Conservation (phyloP, 768 basidiomycete species). For the Lanmaoa rubissima region DNA sequence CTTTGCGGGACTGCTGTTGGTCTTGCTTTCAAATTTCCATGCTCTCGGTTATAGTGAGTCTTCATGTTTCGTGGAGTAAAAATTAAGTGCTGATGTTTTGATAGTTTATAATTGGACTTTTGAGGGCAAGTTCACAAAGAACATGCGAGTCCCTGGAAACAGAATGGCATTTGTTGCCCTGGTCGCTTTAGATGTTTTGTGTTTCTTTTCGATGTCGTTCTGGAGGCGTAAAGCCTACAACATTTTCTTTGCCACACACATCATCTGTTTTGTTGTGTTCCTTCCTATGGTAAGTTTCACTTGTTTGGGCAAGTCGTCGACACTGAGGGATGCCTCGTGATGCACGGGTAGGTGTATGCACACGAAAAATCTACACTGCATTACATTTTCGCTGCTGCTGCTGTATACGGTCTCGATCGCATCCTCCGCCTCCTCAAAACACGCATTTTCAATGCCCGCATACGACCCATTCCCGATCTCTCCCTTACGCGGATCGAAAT, state of each 20-base stretch:
- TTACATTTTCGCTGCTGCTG: constrained; percentile 40
- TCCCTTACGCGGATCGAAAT: constrained; percentile 47
- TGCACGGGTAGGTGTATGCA: constrained; percentile 22
- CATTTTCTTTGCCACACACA: constrained; percentile 43
- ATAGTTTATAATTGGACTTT: constrained; percentile 33
- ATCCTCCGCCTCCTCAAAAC: constrained; percentile 46
- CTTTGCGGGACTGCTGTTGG: constrained; percentile 44
- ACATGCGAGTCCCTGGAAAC: constrained; percentile 11
- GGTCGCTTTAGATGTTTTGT: constrained; percentile 35
- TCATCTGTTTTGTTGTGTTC: constrained; percentile 41
- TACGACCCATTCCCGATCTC: constrained; percentile 46
- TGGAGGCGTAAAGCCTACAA: constrained; percentile 43
- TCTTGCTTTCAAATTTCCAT: constrained; percentile 43
- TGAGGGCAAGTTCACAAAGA: constrained; percentile 13
- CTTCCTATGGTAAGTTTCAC: constrained; percentile 34
- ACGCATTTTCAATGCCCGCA: constrained; percentile 41
- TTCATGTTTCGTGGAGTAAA: neutral
- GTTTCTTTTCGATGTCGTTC: constrained; percentile 39
- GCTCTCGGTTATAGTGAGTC: constrained; percentile 39
- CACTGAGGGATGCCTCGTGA: neutral
- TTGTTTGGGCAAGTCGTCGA: constrained; percentile 8
- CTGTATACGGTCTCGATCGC: constrained; percentile 46
- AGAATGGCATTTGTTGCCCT: constrained; percentile 36
- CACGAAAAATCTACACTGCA: constrained; percentile 33
- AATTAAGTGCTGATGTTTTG: neutral